phyloP scores from a whole-genome alignment of 73 alveolate species.

The Tetrahymena malaccensis region DNA sequence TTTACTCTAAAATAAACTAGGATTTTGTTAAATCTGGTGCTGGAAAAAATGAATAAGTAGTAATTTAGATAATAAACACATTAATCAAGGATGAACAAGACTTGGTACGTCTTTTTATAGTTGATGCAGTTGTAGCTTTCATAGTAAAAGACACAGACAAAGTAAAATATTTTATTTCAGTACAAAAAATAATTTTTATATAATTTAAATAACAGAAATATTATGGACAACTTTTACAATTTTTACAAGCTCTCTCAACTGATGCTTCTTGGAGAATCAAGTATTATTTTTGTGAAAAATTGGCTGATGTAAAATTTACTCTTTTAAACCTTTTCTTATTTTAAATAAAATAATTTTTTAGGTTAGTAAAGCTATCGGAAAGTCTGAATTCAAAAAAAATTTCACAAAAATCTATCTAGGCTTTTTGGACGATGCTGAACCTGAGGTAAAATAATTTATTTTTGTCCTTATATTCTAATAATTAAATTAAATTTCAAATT shows the following conservation, averaged over 20 bases:
- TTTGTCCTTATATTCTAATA: too few relatives aligned
- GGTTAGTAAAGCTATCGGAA: slow-evolving; percentile 27
- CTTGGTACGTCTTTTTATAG: slow-evolving; percentile 22
- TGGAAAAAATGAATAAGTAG: not conserved
- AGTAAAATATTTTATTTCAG: not conserved
- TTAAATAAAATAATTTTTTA: not conserved
- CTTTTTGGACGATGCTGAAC: slow-evolving; percentile 28
- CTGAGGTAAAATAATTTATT: slow-evolving; percentile 8
- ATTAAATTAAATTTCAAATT: not conserved
- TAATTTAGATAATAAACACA: not conserved
- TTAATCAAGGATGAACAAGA: slow-evolving; percentile 33
- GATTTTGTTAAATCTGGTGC: slow-evolving; percentile 30
- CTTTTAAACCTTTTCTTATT: not conserved
- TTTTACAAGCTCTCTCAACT: slow-evolving; percentile 11
- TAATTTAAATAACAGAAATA: not conserved
- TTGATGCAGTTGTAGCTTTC: slow-evolving; percentile 18
- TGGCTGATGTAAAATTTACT: slow-evolving; percentile 15
- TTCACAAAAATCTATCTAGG: not conserved
- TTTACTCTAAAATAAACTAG: not conserved
- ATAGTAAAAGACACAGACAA: not conserved
- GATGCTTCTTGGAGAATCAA: slow-evolving; percentile 43
- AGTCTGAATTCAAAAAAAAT: slow-evolving; percentile 23
- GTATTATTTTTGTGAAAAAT: slow-evolving; percentile 33
- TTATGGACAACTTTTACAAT: not conserved
- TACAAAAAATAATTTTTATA: not conserved